These are phyloP conservation scores for Protomyces inundatus DNA, from an alignment of 1,139 yeast genomes.

Conservation along the genomic window DNA sequence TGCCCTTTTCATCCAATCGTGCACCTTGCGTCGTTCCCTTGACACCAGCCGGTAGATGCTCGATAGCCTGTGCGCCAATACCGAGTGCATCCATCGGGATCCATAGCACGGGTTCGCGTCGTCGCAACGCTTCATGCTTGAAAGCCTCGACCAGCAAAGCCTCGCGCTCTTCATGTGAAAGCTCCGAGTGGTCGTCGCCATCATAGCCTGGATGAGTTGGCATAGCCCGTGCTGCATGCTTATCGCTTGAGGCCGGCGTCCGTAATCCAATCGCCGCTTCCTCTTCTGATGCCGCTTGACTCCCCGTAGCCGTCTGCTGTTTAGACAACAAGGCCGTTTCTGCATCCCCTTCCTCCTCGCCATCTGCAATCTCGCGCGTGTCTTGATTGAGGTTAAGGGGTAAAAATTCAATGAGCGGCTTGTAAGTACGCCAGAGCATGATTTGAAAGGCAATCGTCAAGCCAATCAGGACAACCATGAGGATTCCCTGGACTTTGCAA, in stretches of 20 bases:
- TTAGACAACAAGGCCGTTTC: background rate
- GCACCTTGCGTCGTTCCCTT: conserved; percentile 14
- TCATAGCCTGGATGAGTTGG: background rate
- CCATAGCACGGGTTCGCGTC: conserved; percentile 72
- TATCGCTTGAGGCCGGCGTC: no score
- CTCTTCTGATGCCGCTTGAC: background rate
- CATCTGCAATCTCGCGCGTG: background rate
- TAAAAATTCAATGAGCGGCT: conserved; percentile 60
- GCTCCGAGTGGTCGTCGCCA: background rate
- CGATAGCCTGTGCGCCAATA: conserved; percentile 58
- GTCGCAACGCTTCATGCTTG: conserved; percentile 66
- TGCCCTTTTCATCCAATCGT: conserved; percentile 4
- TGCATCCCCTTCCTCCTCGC: background rate
- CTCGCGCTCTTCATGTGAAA: background rate
- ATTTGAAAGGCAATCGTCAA: conserved; percentile 64
- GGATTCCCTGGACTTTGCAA: conserved; percentile 33
- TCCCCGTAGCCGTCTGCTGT: background rate
- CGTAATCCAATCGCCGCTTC: background rate
- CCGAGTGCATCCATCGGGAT: conserved; percentile 84
- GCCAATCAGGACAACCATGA: conserved; percentile 63
- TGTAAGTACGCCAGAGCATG: conserved; percentile 58
- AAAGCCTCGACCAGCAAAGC: conserved; percentile 39
- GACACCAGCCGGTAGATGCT: conserved; percentile 30
- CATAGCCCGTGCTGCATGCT: no score
- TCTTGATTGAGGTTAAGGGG: conserved; percentile 43